Base-by-base conservation (phyloP, 75 land plant genomes). In the Cupressus sempervirens region DNA sequence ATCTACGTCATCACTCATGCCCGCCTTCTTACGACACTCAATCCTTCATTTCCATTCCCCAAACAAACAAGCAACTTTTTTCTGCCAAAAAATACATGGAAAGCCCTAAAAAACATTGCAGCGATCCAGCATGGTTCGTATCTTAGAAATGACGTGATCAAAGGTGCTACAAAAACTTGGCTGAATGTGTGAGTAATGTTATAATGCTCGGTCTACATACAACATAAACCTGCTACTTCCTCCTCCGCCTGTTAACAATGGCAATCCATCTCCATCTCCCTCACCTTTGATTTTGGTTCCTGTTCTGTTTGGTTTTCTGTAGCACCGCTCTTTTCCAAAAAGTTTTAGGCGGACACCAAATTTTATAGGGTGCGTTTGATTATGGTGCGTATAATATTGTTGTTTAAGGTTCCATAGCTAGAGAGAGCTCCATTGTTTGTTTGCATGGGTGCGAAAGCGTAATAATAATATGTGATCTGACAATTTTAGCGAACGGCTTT, bases 301-400 rank as follows among this genome's bases (percentile, higher is more conserved):
- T 29, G 20, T 77, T 77, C 26, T n/a, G 9, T 79, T 43, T 79
- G 50, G 30, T 41, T 79, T 12, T 40, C 30, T 79, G 81, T 79
- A 43, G 11, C 50, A 20, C 46, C 80, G 80, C 80, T 77, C 34
- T 43, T 43, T 26, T 43, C 80, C 80, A 43, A 79, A 79, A 79
- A 79, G 81, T 79, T 29, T 79, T 45, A 79, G 81, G 81, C 81
- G 81, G 81, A 79, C 81, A 48, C 48, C 81, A 79, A 79, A 79
- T 79, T 79, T 79, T 79, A 79, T 79, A n/a, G 43, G 52, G 14
- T 0, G 26, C 16, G 48, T 43, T 79, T 79, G 50, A 79, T 43
- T 43, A 26, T 45, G 14, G 13, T 2, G 53, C 13, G 15, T 50
- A 50, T 50, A 50, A 50, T 50, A 50, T 50, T 50, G 53, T 50